These are phyloP conservation scores for Pichia sp. DNA, from an alignment of 1,139 yeast genomes.

Conservation along the genomic window DNA sequence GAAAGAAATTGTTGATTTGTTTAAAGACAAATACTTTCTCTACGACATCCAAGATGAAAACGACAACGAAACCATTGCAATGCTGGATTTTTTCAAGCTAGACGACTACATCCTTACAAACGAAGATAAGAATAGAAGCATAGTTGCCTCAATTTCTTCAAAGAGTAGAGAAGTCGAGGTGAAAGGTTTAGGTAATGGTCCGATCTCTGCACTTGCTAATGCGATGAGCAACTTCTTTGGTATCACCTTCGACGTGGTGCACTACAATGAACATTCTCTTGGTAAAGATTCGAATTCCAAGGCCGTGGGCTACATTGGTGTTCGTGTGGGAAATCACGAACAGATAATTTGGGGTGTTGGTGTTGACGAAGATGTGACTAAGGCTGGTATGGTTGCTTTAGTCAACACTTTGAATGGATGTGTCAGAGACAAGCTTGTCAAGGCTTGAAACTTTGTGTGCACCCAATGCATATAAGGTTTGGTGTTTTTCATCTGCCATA, in stretches of 20 bases:
- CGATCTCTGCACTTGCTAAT: constrained; percentile 83
- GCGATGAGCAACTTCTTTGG: constrained; percentile 63
- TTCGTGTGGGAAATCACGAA: constrained; percentile 27
- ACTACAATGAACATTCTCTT: constrained; percentile 88
- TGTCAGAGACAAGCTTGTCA: constrained; percentile 21
- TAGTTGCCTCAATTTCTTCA: constrained; percentile 48
- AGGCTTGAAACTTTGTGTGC: neutral
- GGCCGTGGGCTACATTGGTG: constrained; percentile 82
- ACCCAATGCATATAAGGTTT: neutral
- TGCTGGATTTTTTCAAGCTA: constrained; percentile 38
- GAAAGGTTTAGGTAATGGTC: constrained; percentile 87
- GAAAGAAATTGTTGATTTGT: constrained; percentile 70
- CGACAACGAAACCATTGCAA: constrained; percentile 20
- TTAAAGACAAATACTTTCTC: constrained; percentile 67
- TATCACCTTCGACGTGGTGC: constrained; percentile 61
- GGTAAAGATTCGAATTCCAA: constrained; percentile 82
- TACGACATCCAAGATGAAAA: constrained; percentile 37
- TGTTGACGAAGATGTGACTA: constrained; percentile 86
- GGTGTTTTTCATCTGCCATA: no score
- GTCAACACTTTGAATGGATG: constrained; percentile 61
- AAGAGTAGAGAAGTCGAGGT: constrained; percentile 34
- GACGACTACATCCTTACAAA: constrained; percentile 43
- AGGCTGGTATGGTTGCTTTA: constrained; percentile 80
- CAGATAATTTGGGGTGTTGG: constrained; percentile 82
- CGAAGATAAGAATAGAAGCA: constrained; percentile 38